A percentile compares a stretch with the other conserved stretches of the same genome.
Evolutionary conservation across 2,329 filamentous ascomycete species (phyloP).

Genomic region (Colletotrichum sp.): DNA sequence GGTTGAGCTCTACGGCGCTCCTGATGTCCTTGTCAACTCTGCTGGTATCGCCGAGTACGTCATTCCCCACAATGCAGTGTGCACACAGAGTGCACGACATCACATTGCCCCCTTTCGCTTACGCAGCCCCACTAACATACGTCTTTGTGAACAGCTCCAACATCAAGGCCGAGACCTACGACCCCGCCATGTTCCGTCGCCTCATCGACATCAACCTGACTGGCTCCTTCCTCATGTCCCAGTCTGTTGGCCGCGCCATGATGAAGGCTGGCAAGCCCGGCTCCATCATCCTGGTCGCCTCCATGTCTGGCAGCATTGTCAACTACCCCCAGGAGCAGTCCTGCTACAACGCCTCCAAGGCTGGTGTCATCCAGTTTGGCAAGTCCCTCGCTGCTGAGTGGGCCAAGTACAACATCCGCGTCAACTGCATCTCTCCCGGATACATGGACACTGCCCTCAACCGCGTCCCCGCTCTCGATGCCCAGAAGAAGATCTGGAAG

Average conservation of each 20-base stretch:
- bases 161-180: conserved; percentile 81
- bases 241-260: conserved; percentile 75
- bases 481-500: conserved; percentile 83
- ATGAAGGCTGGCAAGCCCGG: conserved; percentile 74
- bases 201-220: conserved; percentile 85
- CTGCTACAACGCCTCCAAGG: conserved; percentile 86
- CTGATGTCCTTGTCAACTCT: conserved; percentile 80
- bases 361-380: conserved; percentile 77
- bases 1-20: conserved; percentile 68
- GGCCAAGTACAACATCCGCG: conserved; percentile 80
- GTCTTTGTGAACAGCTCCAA: conserved; percentile 57
- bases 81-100: conserved; percentile 21
- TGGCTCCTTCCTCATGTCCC: conserved; percentile 78
- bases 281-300: conserved; percentile 77
- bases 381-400: conserved; percentile 85
- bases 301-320: conserved; percentile 83
- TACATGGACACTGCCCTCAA: conserved; percentile 89
- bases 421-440: conserved; percentile 84
- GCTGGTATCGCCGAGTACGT: conserved; percentile 74
- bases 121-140: conserved; percentile 7
- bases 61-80: conserved; percentile 29
- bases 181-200: conserved; percentile 76
- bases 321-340: conserved; percentile 86
- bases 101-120: not conserved
- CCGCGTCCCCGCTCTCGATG: conserved; percentile 77